These are phyloP conservation scores for Collybia sp. DNA, from an alignment of 768 basidiomycete species.

Conservation along the genomic window DNA sequence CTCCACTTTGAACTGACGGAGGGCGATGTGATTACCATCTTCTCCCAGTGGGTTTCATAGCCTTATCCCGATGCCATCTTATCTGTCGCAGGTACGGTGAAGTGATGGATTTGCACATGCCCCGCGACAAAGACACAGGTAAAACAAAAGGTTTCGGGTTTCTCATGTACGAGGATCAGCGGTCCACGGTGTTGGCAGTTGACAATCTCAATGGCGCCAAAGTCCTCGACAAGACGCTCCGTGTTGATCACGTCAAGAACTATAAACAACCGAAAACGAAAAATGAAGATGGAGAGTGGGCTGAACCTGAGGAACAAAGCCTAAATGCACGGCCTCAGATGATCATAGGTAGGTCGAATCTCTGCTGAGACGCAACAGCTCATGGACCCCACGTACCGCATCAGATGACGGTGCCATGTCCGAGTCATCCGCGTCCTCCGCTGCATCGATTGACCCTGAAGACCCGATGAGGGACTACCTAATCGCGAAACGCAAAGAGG, in stretches of 20 bases:
- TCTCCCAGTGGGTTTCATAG: conserved; percentile 78
- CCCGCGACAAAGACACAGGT: conserved; percentile 89
- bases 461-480: conserved; percentile 98
- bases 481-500: conserved; percentile 67
- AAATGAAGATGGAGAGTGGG: conserved; percentile 79
- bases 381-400: conserved; percentile 1
- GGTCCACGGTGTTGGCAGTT: conserved; percentile 92
- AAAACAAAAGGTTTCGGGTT: conserved; percentile 92
- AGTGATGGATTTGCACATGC: conserved; percentile 91
- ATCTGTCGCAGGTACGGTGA: conserved; percentile 80
- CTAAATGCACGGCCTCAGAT: conserved; percentile 82
- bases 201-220: conserved; percentile 97
- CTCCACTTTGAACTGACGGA: conserved; percentile 88
- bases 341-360: conserved; percentile 46
- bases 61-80: conserved; percentile 1
- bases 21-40: conserved; percentile 95
- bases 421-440: conserved; percentile 62
- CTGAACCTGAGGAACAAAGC: conserved; percentile 80
- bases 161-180: conserved; percentile 98
- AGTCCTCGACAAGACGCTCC: conserved; percentile 79
- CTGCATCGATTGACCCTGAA: conserved; percentile 81
- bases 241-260: conserved; percentile 89
- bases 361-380: not conserved
- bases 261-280: conserved; percentile 85
- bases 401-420: conserved; percentile 50